Base-by-base conservation (phyloP, 2,329 filamentous ascomycete genomes). In the Mycogone perniciosa region DNA sequence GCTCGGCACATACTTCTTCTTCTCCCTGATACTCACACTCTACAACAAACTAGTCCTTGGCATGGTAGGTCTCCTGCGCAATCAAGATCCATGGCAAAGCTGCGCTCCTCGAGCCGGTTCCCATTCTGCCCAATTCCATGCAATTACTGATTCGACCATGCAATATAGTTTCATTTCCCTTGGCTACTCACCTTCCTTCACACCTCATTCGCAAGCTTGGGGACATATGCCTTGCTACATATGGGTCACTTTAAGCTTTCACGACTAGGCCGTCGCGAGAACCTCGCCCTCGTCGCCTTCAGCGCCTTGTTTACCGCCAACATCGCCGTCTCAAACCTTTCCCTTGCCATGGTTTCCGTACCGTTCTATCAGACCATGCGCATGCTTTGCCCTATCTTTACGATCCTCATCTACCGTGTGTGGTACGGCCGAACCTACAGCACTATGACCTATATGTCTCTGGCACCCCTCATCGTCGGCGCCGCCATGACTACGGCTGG, bases 361-460 rank as follows among this genome's bases (percentile, higher is more conserved):
- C 77, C 81, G 2, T 84, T 84, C 65, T 82, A 84, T 64, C 81
- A 84, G 63, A 80, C 82, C 52, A 76, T 84, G 64, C 76, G 81
- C 56, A 81, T 81, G 54, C 78, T 80, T 20, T 79, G 75, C 53
- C 81, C 81, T 30, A 73, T 83, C 59, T 80, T 83, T 62, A 82
- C 81, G 47, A 77, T 83, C 50, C 63, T 81, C 55, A 81, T 84
- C 62, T 82, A 80, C 69, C 76, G 77, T 46, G 60, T 79, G 46
- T 73, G 74, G 61, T 82, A 79, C 62, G 64, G 69, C 53, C 76
- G 79, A 48, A 74, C 71, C 13, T 84, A 83, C 64, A 72, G 76
- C 52, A 70, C 60, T 31, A 68, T 73, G 57, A 83, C 80, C 10
- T 84, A 84, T 62, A 62, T 82, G 29, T 79, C 81, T 11, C 74